Conservation (phyloP, 306 rosid genomes). For the Amphicarpaea edgeworthii region DNA sequence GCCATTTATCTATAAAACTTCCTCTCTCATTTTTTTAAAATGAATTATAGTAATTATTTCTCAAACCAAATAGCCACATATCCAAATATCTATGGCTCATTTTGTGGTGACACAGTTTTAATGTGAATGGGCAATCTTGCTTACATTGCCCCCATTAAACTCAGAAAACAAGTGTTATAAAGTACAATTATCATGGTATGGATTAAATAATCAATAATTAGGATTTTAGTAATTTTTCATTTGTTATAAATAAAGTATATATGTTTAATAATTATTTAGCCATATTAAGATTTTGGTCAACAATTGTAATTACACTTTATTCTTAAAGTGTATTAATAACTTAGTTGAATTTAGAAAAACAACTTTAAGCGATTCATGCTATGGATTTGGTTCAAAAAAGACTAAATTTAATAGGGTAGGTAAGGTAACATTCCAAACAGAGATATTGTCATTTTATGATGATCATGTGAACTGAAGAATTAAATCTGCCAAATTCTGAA, state of each 20-base stretch:
- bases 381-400: not conserved
- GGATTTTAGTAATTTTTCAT: not conserved
- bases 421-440: conserved; percentile 2
- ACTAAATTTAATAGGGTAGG: conserved; percentile 6
- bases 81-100: not conserved
- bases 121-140: not conserved
- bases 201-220: not conserved
- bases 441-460: conserved; percentile 3
- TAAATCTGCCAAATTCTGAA: conserved; percentile 1
- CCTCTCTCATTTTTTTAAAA: not conserved
- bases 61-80: not conserved
- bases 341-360: not conserved
- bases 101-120: not conserved
- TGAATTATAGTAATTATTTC: not conserved
- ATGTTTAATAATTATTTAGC: no score
- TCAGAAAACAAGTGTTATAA: not conserved
- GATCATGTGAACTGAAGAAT: conserved; percentile 10
- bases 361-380: not conserved
- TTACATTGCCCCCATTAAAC: not conserved
- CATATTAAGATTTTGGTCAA: no score
- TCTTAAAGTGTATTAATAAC: no score
- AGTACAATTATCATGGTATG: not conserved
- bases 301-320: not conserved
- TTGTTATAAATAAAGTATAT: no score
- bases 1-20: not conserved